Evolutionary conservation across 805 yeast genomes (phyloP).

Genomic region (Candida boidinii): DNA sequence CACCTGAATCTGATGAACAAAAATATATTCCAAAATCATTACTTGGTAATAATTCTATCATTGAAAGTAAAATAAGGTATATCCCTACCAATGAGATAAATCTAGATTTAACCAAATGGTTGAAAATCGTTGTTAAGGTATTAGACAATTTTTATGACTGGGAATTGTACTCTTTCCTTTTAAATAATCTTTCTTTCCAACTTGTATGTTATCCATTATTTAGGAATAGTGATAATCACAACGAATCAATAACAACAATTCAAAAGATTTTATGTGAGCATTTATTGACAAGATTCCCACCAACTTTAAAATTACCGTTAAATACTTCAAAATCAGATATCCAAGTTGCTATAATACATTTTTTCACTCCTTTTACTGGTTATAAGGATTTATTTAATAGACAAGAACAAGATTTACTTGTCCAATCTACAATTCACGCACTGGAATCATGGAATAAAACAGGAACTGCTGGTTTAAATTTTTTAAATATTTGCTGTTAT

Average conservation of each 20-base stretch:
- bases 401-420: constrained; percentile 53
- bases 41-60: constrained; percentile 51
- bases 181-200: constrained; percentile 68
- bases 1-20: too few relatives aligned
- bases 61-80: constrained; percentile 40
- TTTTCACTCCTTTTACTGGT: constrained; percentile 54
- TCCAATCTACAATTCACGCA: constrained; percentile 51
- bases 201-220: constrained; percentile 51
- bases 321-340: constrained; percentile 48
- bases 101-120: constrained; percentile 40
- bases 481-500: constrained; percentile 69
- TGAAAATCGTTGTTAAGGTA: constrained; percentile 37
- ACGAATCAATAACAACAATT: constrained; percentile 32
- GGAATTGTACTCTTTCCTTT: constrained; percentile 60
- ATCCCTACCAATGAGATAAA: constrained; percentile 31
- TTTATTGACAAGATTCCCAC: constrained; percentile 40
- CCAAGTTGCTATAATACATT: constrained; percentile 56
- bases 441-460: constrained; percentile 72
- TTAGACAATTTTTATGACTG: constrained; percentile 50
- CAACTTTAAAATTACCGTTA: constrained; percentile 30
- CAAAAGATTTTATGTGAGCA: constrained; percentile 46
- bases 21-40: constrained; percentile 12
- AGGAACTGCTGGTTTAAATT: constrained; percentile 70
- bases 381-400: constrained; percentile 47
- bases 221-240: constrained; percentile 25